A percentile compares a stretch with the other conserved stretches of the same genome.
These are phyloP conservation scores for Chlamydomonas applanata DNA, from an alignment of 139 green algal species.

Conservation along the genomic window DNA sequence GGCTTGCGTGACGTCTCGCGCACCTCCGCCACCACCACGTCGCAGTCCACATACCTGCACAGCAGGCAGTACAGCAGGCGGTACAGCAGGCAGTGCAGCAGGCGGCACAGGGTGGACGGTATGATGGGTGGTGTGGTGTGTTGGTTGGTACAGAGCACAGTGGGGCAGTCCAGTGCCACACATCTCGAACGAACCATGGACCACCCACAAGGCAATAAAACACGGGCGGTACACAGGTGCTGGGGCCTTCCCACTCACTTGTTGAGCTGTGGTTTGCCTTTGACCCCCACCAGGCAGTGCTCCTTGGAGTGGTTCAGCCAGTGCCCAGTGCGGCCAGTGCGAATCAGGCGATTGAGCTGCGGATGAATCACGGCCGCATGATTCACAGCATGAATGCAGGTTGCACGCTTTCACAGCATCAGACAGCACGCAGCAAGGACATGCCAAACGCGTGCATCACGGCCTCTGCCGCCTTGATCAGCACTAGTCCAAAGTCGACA, in stretches of 20 bases:
- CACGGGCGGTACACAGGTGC: not conserved
- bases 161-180: no score
- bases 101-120: not conserved
- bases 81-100: not conserved
- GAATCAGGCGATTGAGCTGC: constrained; percentile 71
- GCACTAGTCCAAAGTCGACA: no score
- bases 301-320: constrained; percentile 91
- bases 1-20: constrained; percentile 82
- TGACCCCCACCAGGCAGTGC: constrained; percentile 85
- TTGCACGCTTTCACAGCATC: not conserved
- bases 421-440: not conserved
- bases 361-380: no score
- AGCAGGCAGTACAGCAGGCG: not conserved
- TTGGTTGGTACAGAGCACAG: not conserved
- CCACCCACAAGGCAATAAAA: not conserved
- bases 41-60: constrained; percentile 61
- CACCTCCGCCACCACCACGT: constrained; percentile 79
- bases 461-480: no score
- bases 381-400: not conserved
- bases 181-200: no score
- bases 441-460: no score
- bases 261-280: constrained; percentile 73
- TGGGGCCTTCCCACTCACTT: constrained; percentile 18
- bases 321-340: constrained; percentile 72
- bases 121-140: not conserved